A percentile compares a stretch with the other conserved stretches of the same genome.
phyloP scores from a whole-genome alignment of 768 basidiomycete species.

The Dacryopinax primogenitus region DNA sequence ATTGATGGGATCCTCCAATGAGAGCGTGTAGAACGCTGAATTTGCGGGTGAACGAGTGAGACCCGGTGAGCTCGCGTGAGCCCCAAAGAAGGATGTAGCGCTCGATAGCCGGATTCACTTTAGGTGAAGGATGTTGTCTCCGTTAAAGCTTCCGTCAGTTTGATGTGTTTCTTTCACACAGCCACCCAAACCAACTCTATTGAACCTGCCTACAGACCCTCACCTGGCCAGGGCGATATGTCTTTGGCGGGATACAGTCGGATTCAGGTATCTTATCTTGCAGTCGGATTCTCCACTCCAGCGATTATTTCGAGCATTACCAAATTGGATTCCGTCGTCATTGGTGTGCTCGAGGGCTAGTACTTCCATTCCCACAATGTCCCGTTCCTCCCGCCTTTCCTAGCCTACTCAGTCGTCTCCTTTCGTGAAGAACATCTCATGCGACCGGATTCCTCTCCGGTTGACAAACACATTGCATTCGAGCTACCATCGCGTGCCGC shows the following conservation, averaged over 20 bases:
- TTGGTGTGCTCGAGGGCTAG: neutral
- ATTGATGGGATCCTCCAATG: neutral
- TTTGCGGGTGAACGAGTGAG: neutral
- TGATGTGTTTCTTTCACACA: neutral
- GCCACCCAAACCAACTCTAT: neutral
- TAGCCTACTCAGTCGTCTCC: neutral
- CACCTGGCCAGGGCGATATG: neutral
- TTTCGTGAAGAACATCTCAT: constrained; percentile 6
- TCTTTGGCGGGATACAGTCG: constrained; percentile 7
- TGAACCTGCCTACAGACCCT: too few relatives aligned
- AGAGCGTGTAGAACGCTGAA: neutral
- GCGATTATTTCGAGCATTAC: neutral
- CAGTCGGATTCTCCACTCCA: neutral
- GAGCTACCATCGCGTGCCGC: constrained; percentile 9
- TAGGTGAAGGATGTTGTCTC: neutral
- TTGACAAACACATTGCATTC: neutral
- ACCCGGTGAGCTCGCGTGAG: constrained; percentile 9
- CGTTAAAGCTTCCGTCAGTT: neutral
- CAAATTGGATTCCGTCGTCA: neutral
- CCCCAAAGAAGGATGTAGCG: neutral
- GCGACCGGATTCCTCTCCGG: constrained; percentile 4
- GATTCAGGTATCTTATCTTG: neutral
- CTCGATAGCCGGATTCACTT: constrained; percentile 7
- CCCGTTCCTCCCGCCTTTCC: neutral
- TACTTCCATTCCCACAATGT: constrained; percentile 1